phyloP scores from a whole-genome alignment of 2,329 filamentous ascomycete genomes.

The Pseudocercospora crystallina region DNA sequence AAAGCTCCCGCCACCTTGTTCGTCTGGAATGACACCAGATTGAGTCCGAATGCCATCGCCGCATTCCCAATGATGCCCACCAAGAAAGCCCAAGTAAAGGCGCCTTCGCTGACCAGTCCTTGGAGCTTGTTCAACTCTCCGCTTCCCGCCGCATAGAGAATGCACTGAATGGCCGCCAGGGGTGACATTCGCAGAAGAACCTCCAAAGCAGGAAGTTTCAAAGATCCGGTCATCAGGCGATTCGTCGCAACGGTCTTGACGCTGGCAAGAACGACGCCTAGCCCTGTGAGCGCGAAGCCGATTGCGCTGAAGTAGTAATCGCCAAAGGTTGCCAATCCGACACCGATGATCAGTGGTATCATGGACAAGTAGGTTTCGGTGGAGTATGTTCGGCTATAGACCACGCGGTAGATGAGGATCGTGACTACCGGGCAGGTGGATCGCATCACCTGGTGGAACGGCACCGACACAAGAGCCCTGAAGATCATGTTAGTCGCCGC shows the following conservation, averaged over 20 bases:
- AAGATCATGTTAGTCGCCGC: neutral
- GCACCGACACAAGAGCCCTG: slow-evolving; percentile 53
- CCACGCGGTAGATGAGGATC: slow-evolving; percentile 60
- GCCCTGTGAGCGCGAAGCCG: slow-evolving; percentile 43
- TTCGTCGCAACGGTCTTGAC: slow-evolving; percentile 65
- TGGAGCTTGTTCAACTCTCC: slow-evolving; percentile 41
- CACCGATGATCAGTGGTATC: slow-evolving; percentile 60
- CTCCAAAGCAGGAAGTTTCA: slow-evolving; percentile 59
- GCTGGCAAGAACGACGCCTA: slow-evolving; percentile 40
- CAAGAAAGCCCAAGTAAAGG: slow-evolving; percentile 25
- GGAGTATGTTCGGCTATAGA: slow-evolving; percentile 58
- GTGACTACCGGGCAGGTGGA: slow-evolving; percentile 63
- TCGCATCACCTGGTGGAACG: slow-evolving; percentile 65
- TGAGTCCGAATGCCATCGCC: slow-evolving; percentile 36
- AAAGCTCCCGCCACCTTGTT: slow-evolving; percentile 41
- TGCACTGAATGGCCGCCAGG: slow-evolving; percentile 23
- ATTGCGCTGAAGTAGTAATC: slow-evolving; percentile 62
- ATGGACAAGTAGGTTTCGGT: slow-evolving; percentile 59
- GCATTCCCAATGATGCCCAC: slow-evolving; percentile 35
- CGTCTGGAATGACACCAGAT: slow-evolving; percentile 40
- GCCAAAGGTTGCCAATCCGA: slow-evolving; percentile 60
- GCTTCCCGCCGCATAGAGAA: slow-evolving; percentile 22
- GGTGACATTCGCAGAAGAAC: slow-evolving; percentile 49
- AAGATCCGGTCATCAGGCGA: slow-evolving; percentile 62
- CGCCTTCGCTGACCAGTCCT: slow-evolving; percentile 20